Evolutionary conservation across 2,329 filamentous ascomycete genomes (phyloP), one percentile per base, ranked within the genome.

Genomic region (Colletotrichum gigasporum): DNA sequence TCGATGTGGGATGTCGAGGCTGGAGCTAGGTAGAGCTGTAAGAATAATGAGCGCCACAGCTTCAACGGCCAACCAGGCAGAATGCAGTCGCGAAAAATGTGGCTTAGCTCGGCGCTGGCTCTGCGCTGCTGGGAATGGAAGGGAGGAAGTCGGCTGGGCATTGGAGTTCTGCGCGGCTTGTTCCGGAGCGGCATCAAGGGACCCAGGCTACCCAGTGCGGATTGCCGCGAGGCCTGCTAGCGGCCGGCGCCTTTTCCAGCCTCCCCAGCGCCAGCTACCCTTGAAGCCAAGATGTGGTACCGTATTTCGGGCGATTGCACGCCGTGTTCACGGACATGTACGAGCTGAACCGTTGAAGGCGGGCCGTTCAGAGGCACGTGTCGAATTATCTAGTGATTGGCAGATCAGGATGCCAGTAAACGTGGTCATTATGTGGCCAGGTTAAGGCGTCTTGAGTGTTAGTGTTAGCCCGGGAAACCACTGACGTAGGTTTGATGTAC

Each of bases 141-240:
- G 11, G 42, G 16, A 50, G 28, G 16, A 50, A 45, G 42, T 39
- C 54, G 42, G 54, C 20, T 18, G 20, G 37, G 24, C 32, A 41
- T 42, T 41, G 52, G 26, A 30, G 53, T 28, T 41, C 32, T 32
- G n/a, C 26, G 16, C 54, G 54, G 54, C 44, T 58, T 58, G 18
- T 50, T 58, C 54, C 54, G 54, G 20, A 50, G 14, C 10, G 42
- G 54, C 20, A 11, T 20, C 20, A 35, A 11, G 53, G 30, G 53
- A 47, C 30, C 53, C 20, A 47, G 53, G 28, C 30, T 24, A 26
- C 41, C 39, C 53, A 56, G 53, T 56, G 53, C 53, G 53, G 41
- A 56, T 35, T 56, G 41, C 41, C n/a, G 39, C 18, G 20, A 56
- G 41, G 41, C 26, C 26, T 30, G 35, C 12, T 59, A 28, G 41